Conservation (phyloP, 2,329 filamentous ascomycete species). For the Endothia cerciana region DNA sequence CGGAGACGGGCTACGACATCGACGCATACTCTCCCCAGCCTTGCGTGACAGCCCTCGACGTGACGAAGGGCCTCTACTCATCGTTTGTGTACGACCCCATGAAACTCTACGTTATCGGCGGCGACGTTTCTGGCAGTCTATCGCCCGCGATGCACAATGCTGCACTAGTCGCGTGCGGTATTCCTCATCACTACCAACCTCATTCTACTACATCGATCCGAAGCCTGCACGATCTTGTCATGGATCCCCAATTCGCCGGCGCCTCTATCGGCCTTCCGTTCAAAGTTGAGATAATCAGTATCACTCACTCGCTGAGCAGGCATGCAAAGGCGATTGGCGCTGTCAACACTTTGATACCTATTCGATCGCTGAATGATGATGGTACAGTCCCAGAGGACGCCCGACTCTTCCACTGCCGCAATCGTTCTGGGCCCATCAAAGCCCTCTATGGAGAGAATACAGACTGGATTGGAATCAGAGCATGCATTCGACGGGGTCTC, state of each 20-base stretch:
- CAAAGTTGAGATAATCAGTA: constrained; percentile 72
- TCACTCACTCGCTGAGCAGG: constrained; percentile 70
- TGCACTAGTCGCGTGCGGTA: constrained; percentile 68
- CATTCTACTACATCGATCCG: constrained; percentile 65
- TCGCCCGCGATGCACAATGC: constrained; percentile 80
- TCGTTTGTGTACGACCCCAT: constrained; percentile 71
- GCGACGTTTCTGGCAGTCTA: constrained; percentile 71
- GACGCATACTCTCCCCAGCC: constrained; percentile 37
- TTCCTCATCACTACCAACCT: constrained; percentile 70
- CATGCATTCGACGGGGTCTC: constrained; percentile 71
- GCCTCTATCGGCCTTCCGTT: constrained; percentile 74
- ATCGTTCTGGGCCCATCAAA: constrained; percentile 67
- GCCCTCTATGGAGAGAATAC: constrained; percentile 80
- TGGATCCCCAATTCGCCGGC: constrained; percentile 71
- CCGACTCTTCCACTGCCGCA: constrained; percentile 57
- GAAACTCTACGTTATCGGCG: constrained; percentile 76
- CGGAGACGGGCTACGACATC: constrained; percentile 29
- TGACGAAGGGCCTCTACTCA: constrained; percentile 67
- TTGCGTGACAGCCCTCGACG: constrained; percentile 62
- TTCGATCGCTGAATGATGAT: constrained; percentile 62
- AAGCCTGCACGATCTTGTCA: constrained; percentile 65
- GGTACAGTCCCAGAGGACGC: constrained; percentile 60
- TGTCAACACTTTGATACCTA: constrained; percentile 75
- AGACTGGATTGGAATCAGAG: constrained; percentile 79
- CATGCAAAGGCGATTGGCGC: constrained; percentile 77